Evolutionary conservation across 192 early-diverging fungal species (phyloP), one percentile per base, ranked within the genome.

Genomic region (Backusella mclennaniae): DNA sequence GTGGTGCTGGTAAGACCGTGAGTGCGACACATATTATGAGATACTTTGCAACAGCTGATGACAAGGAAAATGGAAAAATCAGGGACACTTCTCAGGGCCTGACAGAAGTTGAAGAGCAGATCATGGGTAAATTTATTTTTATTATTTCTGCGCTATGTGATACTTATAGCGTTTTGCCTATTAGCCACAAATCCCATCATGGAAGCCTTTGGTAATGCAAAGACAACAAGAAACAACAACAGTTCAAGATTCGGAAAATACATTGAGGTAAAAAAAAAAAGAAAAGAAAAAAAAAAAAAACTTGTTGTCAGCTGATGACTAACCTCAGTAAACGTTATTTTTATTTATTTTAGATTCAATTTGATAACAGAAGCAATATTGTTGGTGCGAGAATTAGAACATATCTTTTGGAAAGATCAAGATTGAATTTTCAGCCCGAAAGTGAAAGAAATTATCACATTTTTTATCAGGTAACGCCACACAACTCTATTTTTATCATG

Each of bases 121-220:
- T 95, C 71, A 78, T 95, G 75, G 91, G 86, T 87, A 80, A 73
- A 42, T 15, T 7, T 23, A 15, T 12, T 11, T 12, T 39, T 2
- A 8, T 39, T 11, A 39, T 33, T 33, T 33, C 3, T 33, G 31
- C 2, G 1, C 1, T 33, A 39, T 39, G 9, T 39, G 38, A 39
- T 11, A 39, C 38, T 39, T 39, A 39, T 39, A 39, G 1, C 2
- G 33, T 33, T 1, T 11, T 39, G 38, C 38, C 9, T 39, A 39
- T 39, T 84, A 85, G 93, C 98, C 6, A 99, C 97, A 49, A 99
- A 99, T 87, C 98, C 98, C 6, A 98, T 99, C 80, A 96, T 98
- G 89, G 98, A 99, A 90, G 92, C 98, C 67, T 99, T 99, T 82
- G 98, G 98, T 76, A 99, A 99, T 85, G 96, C 98, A 46, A 99